These are phyloP conservation scores for Trichoderma sp. DNA, from an alignment of 2,329 filamentous ascomycete species.

Conservation along the genomic window DNA sequence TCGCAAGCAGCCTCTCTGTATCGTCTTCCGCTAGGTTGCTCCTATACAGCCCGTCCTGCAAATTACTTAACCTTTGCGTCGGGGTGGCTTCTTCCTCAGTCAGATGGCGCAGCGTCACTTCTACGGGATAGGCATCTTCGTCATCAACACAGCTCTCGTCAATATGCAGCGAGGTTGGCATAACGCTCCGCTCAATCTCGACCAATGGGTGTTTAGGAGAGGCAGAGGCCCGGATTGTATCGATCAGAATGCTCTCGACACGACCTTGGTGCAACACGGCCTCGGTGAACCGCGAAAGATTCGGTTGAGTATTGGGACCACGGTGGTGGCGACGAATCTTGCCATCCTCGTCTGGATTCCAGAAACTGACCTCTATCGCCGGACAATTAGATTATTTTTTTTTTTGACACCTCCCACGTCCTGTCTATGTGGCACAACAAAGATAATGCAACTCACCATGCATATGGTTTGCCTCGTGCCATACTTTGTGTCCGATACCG, in stretches of 20 bases:
- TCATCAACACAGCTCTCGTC: slow-evolving; percentile 51
- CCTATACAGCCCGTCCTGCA: slow-evolving; percentile 55
- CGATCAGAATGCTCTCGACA: slow-evolving; percentile 65
- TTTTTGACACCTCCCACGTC: background rate
- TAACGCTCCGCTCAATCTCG: slow-evolving; percentile 57
- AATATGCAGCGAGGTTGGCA: slow-evolving; percentile 55
- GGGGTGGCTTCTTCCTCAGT: slow-evolving; percentile 58
- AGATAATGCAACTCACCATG: slow-evolving; percentile 45
- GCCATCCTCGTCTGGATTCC: slow-evolving; percentile 61
- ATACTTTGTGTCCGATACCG: slow-evolving; percentile 61
- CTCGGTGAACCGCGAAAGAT: slow-evolving; percentile 62
- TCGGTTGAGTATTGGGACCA: slow-evolving; percentile 61
- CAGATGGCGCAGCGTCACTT: slow-evolving; percentile 56
- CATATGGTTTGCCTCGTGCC: slow-evolving; percentile 67
- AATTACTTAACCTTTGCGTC: slow-evolving; percentile 31
- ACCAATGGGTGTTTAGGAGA: slow-evolving; percentile 38
- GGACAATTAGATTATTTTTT: background rate
- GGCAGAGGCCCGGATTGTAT: slow-evolving; percentile 55
- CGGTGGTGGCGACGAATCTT: slow-evolving; percentile 56
- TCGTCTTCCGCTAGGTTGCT: slow-evolving; percentile 59
- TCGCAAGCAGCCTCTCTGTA: slow-evolving; percentile 49
- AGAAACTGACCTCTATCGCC: slow-evolving; percentile 34
- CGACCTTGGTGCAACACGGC: slow-evolving; percentile 69
- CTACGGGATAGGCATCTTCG: slow-evolving; percentile 57
- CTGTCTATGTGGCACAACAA: slow-evolving; percentile 20